These are phyloP conservation scores for Jackrogersella minutella DNA, from an alignment of 495 filamentous ascomycete genomes.

Conservation along the genomic window DNA sequence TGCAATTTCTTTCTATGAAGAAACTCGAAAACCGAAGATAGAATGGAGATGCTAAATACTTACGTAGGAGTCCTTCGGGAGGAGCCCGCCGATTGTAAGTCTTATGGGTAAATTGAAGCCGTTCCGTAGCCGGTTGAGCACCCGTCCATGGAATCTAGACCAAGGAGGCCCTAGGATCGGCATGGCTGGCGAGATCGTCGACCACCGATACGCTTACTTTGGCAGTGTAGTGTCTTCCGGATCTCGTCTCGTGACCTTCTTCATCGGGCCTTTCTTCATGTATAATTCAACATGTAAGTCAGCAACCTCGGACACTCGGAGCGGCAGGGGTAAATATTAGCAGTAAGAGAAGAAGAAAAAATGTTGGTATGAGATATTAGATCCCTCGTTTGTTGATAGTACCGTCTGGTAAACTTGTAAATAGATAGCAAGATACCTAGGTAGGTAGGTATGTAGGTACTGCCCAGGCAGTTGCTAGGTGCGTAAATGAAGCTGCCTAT, in stretches of 20 bases:
- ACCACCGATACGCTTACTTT: slow-evolving; percentile 6
- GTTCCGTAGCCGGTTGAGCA: slow-evolving; percentile 25
- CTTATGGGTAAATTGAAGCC: slow-evolving; percentile 23
- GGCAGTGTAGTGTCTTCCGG: slow-evolving; percentile 5
- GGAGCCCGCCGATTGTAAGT: slow-evolving; percentile 1
- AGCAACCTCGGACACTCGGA: slow-evolving; percentile 22
- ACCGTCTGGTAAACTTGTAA: no score
- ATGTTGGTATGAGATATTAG: no score
- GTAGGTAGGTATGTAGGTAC: not conserved
- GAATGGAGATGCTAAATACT: slow-evolving; percentile 4
- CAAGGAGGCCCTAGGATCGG: slow-evolving; percentile 13
- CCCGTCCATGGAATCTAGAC: slow-evolving; percentile 29
- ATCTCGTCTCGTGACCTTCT: slow-evolving; percentile 10
- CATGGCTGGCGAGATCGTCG: not conserved
- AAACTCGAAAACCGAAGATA: slow-evolving; percentile 2
- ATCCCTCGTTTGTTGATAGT: not conserved
- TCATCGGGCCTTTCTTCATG: slow-evolving; percentile 12
- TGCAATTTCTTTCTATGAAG: slow-evolving; percentile 18
- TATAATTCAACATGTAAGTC: slow-evolving; percentile 27
- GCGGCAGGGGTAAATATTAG: not conserved
- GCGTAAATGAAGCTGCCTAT: not conserved
- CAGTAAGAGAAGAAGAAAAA: no score
- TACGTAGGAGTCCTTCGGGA: slow-evolving; percentile 10
- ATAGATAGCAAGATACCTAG: no score
- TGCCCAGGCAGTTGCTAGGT: not conserved